Base-by-base conservation (phyloP, 805 yeast species). In the Cyberlindnera xishuangbannaensis region DNA sequence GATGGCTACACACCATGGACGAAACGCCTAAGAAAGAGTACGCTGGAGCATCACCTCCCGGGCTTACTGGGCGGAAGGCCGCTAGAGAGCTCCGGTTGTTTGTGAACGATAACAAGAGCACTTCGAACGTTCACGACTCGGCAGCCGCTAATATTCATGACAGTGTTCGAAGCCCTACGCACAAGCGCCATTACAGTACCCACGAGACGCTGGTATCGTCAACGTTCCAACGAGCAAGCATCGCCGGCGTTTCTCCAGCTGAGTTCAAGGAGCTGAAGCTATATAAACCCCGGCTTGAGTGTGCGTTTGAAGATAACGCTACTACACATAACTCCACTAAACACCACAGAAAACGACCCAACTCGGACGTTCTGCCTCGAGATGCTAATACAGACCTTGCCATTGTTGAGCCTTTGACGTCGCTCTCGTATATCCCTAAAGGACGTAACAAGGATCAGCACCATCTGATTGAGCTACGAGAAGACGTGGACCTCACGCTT, bases 381-480 rank as follows among this genome's bases (percentile, higher is more conserved):
- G n/a, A n/a, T n/a, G n/a, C n/a, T n/a, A n/a, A n/a, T n/a, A n/a
- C 39, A 2, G 39, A 30, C 12, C 25, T 33, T 21, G 31, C 40
- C 3, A 31, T 57, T 0, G 45, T 74, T 28, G 80, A 78, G 38
- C 83, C 84, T 1, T 72, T 77, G 0, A 75, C 83, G 0, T 74
- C 82, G 2, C 86, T 85, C 1, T 77, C 84, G 1, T 80, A 78
- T 50, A 69, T 76, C 36, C 87, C 87, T 3, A 84, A 79, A 51
- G 69, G 73, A 4, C 72, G 77, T 13, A 56, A 55, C 10, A 27
- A n/a, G n/a, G n/a, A n/a, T n/a, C n/a, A n/a, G n/a, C n/a, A 32
- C 18, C 55, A 47, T 15, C 33, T 25, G 22, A 39, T 40, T 1
- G 35, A 30, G 9, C 35, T 39, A 18, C 27, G 28, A 25, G 46